Conservation (phyloP, 148 eudicot species). For the Cornus florida region DNA sequence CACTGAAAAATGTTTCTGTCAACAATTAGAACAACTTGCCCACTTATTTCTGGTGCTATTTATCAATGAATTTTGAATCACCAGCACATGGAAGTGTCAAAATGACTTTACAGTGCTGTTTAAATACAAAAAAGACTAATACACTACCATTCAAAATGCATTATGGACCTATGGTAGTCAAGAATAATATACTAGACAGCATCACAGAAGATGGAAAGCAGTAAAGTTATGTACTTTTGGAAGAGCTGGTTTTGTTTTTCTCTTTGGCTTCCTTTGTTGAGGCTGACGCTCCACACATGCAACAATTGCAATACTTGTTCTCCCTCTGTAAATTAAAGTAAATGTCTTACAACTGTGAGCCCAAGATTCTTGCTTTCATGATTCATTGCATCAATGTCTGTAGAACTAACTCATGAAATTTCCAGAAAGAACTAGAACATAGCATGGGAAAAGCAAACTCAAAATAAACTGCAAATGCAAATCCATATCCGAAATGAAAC, state of each 20-base stretch:
- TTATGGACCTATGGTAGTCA: neutral
- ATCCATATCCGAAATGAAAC: no score
- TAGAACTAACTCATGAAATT: no score
- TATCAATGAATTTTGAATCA: no score
- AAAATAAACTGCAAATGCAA: no score
- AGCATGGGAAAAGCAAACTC: no score
- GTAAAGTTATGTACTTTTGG: slow-evolving; percentile 60
- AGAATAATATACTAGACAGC: neutral
- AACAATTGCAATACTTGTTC: slow-evolving; percentile 74
- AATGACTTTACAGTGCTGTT: no score
- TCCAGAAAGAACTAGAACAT: no score
- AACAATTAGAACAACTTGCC: no score
- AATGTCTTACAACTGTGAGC: neutral
- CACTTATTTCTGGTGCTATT: no score
- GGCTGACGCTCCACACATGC: slow-evolving; percentile 40
- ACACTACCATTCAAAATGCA: neutral
- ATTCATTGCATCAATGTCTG: no score
- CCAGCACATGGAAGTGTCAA: neutral
- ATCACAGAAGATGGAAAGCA: neutral
- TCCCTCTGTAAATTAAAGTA: slow-evolving; percentile 57
- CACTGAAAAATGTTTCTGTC: no score
- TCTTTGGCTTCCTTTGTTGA: slow-evolving; percentile 46
- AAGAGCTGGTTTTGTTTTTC: slow-evolving; percentile 73
- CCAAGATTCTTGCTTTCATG: no score
- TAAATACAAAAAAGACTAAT: neutral